Percentiles rank a stretch among this genome's conserved stretches.
Conservation (phyloP, 306 rosid species). For the Prunus salicina region DNA sequence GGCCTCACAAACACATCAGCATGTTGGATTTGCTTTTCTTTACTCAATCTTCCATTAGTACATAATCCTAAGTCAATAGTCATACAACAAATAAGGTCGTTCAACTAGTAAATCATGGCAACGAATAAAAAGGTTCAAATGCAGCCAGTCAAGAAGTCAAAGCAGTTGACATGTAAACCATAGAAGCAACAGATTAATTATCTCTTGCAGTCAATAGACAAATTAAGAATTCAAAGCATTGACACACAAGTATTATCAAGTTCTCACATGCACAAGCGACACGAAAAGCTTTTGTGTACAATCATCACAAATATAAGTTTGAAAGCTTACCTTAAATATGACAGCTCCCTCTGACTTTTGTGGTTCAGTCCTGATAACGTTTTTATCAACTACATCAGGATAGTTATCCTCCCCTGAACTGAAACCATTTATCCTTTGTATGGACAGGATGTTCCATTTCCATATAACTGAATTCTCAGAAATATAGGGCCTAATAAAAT, state of each 20-base stretch:
- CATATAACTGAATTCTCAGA: conserved; percentile 16
- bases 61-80: too few relatives aligned
- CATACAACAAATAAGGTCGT: neutral
- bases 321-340: conserved; percentile 35
- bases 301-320: neutral
- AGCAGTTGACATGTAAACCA: neutral
- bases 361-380: conserved; percentile 22
- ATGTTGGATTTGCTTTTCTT: neutral
- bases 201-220: neutral
- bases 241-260: neutral
- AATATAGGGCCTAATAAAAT: conserved; percentile 26
- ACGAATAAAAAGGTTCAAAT: neutral
- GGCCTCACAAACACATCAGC: neutral
- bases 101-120: neutral
- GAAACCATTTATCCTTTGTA: conserved; percentile 5
- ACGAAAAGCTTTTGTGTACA: neutral
- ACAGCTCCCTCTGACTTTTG: conserved; percentile 20
- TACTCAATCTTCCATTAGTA: neutral
- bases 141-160: neutral
- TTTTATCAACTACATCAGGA: conserved; percentile 22
- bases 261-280: conserved; percentile 1
- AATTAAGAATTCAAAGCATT: neutral
- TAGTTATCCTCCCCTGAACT: neutral
- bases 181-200: neutral
- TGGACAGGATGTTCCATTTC: conserved; percentile 14